Base-by-base conservation (phyloP, 164 flowering plant species). In the Saururus chinensis region DNA sequence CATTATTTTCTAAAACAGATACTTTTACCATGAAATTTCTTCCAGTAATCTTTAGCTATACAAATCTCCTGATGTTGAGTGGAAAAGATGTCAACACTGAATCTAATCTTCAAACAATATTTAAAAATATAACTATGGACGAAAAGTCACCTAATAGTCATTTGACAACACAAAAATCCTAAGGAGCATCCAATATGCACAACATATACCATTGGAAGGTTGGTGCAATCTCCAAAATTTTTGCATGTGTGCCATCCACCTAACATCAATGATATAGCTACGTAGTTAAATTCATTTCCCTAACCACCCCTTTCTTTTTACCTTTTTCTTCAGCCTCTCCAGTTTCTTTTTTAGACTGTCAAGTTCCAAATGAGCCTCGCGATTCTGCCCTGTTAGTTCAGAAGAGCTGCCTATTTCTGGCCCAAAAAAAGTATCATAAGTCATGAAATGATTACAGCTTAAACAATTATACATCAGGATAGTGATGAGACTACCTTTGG, bases 251-350 rank as follows among this genome's bases (percentile, higher is more conserved):
- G 7, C 56, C 24, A 10, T 8, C 56, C 19, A 53, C 21, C 1
- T 8, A 30, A n/a, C 1, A 19, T n/a, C 56, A 53, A 53, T 53
- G 21, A n/a, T 5, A 7, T n/a, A 49, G 16, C 19, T 30, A 22
- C 40, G 13, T 17, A 23, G 40, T 48, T 22, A 11, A 40, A 30
- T 26, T 14, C n/a, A 13, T 42, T 42, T 14, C 49, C 37, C 6
- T 6, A 30, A 6, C 2, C 37, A 30, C 37, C 37, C 37, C 37
- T 30, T 30, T 30, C 37, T 6, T 30, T 30, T 69, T 60, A 84
- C 98, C 89, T 92, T 89, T 60, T 77, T 64, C 65, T 64, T 76
- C 71, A 89, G 62, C 35, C 62, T 76, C 25, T 77, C 75, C 71
- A 89, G 65, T 58, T 76, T 82, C 63, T 74, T 78, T 77, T 66